Base-by-base conservation (phyloP, 306 rosid genomes). In the Corylus heterophylla region DNA sequence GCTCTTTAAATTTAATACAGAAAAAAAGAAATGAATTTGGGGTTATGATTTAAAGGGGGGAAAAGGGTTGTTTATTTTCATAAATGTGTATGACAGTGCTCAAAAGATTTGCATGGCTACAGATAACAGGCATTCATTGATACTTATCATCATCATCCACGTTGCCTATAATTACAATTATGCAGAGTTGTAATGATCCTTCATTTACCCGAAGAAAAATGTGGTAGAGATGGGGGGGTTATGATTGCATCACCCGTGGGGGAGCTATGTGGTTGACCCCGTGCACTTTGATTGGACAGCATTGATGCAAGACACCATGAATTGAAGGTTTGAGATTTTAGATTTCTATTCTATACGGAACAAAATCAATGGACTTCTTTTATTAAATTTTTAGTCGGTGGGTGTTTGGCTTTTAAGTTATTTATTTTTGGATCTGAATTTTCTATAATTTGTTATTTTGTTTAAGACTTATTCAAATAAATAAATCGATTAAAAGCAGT, bases 141-240 rank as follows among this genome's bases (percentile, higher is more conserved):
- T 80, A 81, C 82, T 86, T 89, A 85, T 84, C 92, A 93, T 95
- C 77, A 88, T 35, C 90, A 83, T 84, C 96, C 77, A 86, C 90
- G 83, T 79, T 84, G 85, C 85, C 85, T 88, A 91, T 96, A 96
- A 96, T 91, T 96, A 91, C 98, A 89, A 92, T 90, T 87, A 91
- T 90, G 89, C 89, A 89, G 91, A 69, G 80, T 77, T 89, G 92
- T 86, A 86, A 91, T 86, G 89, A 73, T 82, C 86, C 84, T 73
- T 85, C 83, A 71, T 83, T 89, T 85, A 85, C 90, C 84, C 77
- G 78, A 70, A 70, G 8, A 54, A 52, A 35, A 54, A 47, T 50
- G 67, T 35, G 54, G 20, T 73, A 81, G 74, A 78, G 27, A 79
- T 12, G 76, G 39, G 64, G 63, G 10, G 79, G 63, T 9, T 87